Conservation (phyloP, 139 green algal genomes). For the Desmodesmus armatus region DNA sequence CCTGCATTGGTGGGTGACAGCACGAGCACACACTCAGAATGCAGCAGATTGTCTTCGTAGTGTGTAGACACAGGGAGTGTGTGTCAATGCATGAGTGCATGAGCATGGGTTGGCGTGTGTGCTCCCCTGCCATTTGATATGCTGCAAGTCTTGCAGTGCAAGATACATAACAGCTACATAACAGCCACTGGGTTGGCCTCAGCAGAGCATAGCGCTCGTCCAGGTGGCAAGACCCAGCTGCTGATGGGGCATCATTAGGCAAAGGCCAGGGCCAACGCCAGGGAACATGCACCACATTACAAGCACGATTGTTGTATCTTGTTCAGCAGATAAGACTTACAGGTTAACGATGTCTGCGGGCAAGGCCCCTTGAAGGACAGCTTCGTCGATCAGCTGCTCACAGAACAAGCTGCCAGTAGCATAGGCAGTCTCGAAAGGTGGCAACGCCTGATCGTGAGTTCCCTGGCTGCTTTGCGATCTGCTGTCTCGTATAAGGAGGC, state of each 20-base stretch:
- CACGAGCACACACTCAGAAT: background rate
- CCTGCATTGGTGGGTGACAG: background rate
- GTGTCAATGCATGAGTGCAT: background rate
- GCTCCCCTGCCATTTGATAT: no score
- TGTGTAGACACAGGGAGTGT: background rate
- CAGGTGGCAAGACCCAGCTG: background rate
- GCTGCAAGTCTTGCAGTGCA: no score
- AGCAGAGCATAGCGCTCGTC: background rate
- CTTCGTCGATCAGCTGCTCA: background rate
- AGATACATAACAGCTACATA: no score
- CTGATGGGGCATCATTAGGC: background rate
- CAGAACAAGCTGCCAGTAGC: constrained; percentile 2
- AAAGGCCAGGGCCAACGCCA: no score
- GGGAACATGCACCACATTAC: no score
- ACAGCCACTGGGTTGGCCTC: background rate
- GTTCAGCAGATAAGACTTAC: no score
- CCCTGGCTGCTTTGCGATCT: background rate
- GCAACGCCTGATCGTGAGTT: background rate
- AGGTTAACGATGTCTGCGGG: background rate
- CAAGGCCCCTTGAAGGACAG: background rate
- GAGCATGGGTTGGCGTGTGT: background rate
- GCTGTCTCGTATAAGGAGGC: background rate
- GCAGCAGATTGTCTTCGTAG: background rate
- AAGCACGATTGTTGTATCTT: no score
- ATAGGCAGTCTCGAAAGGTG: background rate